phyloP scores from a whole-genome alignment of 1,284 basidiomycete species.

The Paramarasmius palmivorus region DNA sequence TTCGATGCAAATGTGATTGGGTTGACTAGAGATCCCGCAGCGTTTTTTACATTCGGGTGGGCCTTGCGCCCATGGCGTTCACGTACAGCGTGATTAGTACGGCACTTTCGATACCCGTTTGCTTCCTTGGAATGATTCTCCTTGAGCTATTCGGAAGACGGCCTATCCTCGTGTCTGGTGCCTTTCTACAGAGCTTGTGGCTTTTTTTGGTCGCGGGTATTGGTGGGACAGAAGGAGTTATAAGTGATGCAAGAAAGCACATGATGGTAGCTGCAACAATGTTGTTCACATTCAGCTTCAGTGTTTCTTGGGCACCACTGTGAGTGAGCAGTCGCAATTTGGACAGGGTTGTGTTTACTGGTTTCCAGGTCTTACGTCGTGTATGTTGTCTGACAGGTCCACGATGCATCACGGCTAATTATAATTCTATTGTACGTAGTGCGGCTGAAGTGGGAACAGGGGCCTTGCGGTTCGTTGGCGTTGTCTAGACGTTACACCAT shows the following conservation, averaged over 20 bases:
- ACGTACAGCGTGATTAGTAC: slow-evolving; percentile 15
- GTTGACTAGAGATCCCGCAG: background rate
- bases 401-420: background rate
- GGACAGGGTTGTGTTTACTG: background rate
- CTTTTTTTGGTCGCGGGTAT: slow-evolving; percentile 13
- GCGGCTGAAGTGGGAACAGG: slow-evolving; percentile 13
- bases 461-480: background rate
- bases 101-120: slow-evolving; percentile 12
- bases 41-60: slow-evolving; percentile 14
- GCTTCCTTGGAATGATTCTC: slow-evolving; percentile 12
- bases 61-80: slow-evolving; percentile 10
- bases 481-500: background rate
- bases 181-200: slow-evolving; percentile 12
- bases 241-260: slow-evolving; percentile 1
- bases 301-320: slow-evolving; percentile 14
- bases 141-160: slow-evolving; percentile 12
- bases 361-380: slow-evolving; percentile 12
- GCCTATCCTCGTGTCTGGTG: slow-evolving; percentile 11
- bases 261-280: slow-evolving; percentile 15
- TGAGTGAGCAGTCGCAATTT: too few relatives aligned
- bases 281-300: slow-evolving; percentile 14
- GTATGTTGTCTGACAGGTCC: background rate
- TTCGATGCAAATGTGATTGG: background rate
- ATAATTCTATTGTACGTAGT: background rate
- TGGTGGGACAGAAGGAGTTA: slow-evolving; percentile 4